Conservation (phyloP, 495 filamentous ascomycete genomes). For the Penicillium verhagenii region DNA sequence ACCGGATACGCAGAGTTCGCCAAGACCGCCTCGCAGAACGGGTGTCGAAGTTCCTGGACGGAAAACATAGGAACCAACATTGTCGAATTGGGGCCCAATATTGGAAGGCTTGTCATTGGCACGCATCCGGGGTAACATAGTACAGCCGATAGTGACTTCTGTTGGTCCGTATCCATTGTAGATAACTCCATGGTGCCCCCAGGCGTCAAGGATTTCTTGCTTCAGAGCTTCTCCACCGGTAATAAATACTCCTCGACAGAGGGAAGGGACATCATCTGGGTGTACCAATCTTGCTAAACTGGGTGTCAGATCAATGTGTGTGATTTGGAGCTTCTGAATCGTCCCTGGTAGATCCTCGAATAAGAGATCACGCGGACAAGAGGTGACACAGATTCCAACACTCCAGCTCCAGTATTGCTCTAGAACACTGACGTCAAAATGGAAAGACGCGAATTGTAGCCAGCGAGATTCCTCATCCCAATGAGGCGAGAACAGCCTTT, state of each 20-base stretch:
- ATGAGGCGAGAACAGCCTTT: conserved; percentile 37
- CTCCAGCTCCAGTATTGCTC: conserved; percentile 92
- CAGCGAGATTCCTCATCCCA: conserved; percentile 67
- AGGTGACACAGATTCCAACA: conserved; percentile 75
- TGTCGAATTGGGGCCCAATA: conserved; percentile 79
- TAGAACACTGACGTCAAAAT: conserved; percentile 84
- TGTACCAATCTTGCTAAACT: conserved; percentile 46
- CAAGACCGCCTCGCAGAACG: conserved; percentile 74
- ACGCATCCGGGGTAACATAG: conserved; percentile 67
- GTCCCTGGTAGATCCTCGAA: conserved; percentile 71
- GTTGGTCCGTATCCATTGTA: conserved; percentile 73
- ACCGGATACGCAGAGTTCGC: conserved; percentile 85
- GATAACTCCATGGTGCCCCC: conserved; percentile 40
- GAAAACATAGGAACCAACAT: conserved; percentile 81
- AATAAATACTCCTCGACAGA: conserved; percentile 36
- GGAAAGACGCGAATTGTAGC: conserved; percentile 85
- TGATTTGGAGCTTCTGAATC: conserved; percentile 69
- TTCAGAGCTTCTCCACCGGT: conserved; percentile 47
- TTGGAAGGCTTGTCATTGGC: conserved; percentile 73
- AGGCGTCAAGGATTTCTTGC: conserved; percentile 45
- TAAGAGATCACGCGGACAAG: conserved; percentile 72
- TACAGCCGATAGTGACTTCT: conserved; percentile 85
- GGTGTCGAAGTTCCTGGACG: conserved; percentile 63
- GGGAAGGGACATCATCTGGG: conserved; percentile 32
- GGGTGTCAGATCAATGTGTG: conserved; percentile 72